These are phyloP conservation scores for Hyphopichia khmerensis DNA, from an alignment of 1,139 yeast species.

Conservation along the genomic window DNA sequence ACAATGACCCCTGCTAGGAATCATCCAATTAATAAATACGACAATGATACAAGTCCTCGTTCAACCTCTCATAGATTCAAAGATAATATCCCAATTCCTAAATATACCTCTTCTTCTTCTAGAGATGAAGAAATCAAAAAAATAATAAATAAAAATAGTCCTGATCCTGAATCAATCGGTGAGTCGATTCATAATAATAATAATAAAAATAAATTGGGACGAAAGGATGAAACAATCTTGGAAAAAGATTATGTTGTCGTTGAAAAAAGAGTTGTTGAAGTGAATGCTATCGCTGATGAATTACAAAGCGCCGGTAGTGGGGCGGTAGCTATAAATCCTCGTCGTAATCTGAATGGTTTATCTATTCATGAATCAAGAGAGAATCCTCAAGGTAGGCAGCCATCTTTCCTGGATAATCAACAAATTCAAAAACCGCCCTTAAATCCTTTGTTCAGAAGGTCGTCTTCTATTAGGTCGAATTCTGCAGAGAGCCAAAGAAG, in stretches of 20 bases:
- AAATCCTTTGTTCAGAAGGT: slow-evolving; percentile 13
- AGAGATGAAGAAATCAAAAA: slow-evolving; percentile 48
- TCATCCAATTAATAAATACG: neutral
- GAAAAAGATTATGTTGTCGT: slow-evolving; percentile 92
- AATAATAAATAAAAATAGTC: slow-evolving; percentile 43
- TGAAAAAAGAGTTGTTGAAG: slow-evolving; percentile 91
- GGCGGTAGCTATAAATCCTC: slow-evolving; percentile 43
- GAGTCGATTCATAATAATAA: slow-evolving; percentile 22
- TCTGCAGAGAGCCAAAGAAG: slow-evolving; percentile 38
- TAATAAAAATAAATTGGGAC: slow-evolving; percentile 42
- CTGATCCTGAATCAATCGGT: slow-evolving; percentile 34
- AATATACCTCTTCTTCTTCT: slow-evolving; percentile 8
- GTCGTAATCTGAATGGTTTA: slow-evolving; percentile 10
- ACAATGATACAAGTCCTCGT: slow-evolving; percentile 2
- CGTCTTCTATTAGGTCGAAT: slow-evolving; percentile 32
- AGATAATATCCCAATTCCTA: slow-evolving; percentile 5
- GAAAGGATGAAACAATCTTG: too few species aligned
- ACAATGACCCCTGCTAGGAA: slow-evolving; percentile 6
- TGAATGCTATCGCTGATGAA: slow-evolving; percentile 92
- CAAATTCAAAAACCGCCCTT: slow-evolving; percentile 12
- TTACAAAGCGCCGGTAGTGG: slow-evolving; percentile 68
- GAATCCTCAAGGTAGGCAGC: neutral
- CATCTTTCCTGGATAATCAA: neutral
- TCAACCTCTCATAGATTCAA: slow-evolving; percentile 1
- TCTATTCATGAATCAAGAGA: slow-evolving; percentile 9